Conservation (phyloP, 2,329 filamentous ascomycete genomes). For the Pseudogymnoascus sp. region DNA sequence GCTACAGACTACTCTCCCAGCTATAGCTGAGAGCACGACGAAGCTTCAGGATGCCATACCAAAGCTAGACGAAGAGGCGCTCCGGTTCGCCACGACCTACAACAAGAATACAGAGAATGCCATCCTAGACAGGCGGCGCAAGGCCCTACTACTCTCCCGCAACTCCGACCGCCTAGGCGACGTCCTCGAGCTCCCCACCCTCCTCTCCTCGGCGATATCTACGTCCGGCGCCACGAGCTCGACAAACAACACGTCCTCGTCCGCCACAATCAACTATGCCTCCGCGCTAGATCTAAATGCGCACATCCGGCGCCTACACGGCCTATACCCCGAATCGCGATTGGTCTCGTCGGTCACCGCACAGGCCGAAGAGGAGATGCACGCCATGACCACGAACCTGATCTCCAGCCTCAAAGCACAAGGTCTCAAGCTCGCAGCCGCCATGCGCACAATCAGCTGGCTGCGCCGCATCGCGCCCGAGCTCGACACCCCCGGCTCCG, state of each 20-base stretch:
- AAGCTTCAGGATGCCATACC: slow-evolving; percentile 67
- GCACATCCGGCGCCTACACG: slow-evolving; percentile 81
- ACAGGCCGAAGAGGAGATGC: slow-evolving; percentile 82
- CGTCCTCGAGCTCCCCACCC: slow-evolving; percentile 78
- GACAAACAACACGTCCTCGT: slow-evolving; percentile 31
- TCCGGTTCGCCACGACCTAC: slow-evolving; percentile 75
- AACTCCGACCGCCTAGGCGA: slow-evolving; percentile 88
- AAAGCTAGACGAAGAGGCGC: slow-evolving; percentile 66
- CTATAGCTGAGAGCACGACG: slow-evolving; percentile 54
- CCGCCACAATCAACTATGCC: slow-evolving; percentile 62
- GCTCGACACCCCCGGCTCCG: slow-evolving; percentile 40
- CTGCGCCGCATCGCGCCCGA: slow-evolving; percentile 80
- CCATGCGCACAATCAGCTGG: slow-evolving; percentile 87
- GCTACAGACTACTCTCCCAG: slow-evolving; percentile 62
- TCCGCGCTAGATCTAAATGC: slow-evolving; percentile 84
- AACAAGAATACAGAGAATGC: slow-evolving; percentile 61
- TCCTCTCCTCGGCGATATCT: slow-evolving; percentile 72
- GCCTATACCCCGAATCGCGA: slow-evolving; percentile 70
- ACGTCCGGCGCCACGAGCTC: slow-evolving; percentile 39
- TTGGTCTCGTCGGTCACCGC: slow-evolving; percentile 63
- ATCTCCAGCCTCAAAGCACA: slow-evolving; percentile 68
- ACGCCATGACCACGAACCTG: slow-evolving; percentile 77
- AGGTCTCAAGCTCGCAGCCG: slow-evolving; percentile 76
- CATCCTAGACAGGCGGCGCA: slow-evolving; percentile 64
- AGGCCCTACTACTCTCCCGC: slow-evolving; percentile 69